A percentile compares a stretch with the other conserved stretches of the same genome.
These are phyloP conservation scores for Colletotrichum magnum DNA, from an alignment of 2,329 filamentous ascomycete species.

Conservation along the genomic window DNA sequence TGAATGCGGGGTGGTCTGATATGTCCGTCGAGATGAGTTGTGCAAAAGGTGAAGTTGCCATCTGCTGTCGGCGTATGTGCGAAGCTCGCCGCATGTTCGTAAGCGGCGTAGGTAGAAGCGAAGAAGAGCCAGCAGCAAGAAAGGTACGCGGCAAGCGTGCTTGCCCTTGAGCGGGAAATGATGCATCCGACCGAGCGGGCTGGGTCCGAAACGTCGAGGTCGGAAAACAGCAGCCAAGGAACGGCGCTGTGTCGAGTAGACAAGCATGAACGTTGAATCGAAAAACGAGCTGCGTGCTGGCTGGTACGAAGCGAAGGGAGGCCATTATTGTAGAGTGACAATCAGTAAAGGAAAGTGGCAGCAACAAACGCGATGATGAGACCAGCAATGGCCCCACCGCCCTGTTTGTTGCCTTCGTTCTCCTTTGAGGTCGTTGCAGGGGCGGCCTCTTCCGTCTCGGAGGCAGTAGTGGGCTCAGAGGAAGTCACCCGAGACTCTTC, in stretches of 20 bases:
- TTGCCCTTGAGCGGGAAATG: slow-evolving; percentile 11
- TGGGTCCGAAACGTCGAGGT: slow-evolving; percentile 49
- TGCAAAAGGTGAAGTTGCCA: slow-evolving; percentile 27
- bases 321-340: slow-evolving; percentile 17
- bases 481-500: slow-evolving; percentile 43
- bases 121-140: slow-evolving; percentile 39
- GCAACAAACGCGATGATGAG: slow-evolving; percentile 70
- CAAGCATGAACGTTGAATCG: slow-evolving; percentile 38
- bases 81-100: slow-evolving; percentile 34
- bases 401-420: slow-evolving; percentile 64
- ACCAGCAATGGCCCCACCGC: slow-evolving; percentile 66
- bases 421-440: slow-evolving; percentile 54
- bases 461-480: slow-evolving; percentile 47
- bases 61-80: slow-evolving; percentile 34
- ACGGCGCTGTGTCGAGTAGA: slow-evolving; percentile 33
- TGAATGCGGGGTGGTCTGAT: slow-evolving; percentile 14
- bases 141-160: slow-evolving; percentile 29
- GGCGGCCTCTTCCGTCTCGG: slow-evolving; percentile 44
- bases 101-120: slow-evolving; percentile 31
- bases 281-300: slow-evolving; percentile 35
- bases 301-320: slow-evolving; percentile 39
- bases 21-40: slow-evolving; percentile 30
- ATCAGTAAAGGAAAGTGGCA: slow-evolving; percentile 62
- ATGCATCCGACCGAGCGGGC: slow-evolving; percentile 24
- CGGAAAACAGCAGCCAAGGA: slow-evolving; percentile 43